Evolutionary conservation across 2,329 filamentous ascomycete species (phyloP).

Genomic region (Talaromyces sp.): DNA sequence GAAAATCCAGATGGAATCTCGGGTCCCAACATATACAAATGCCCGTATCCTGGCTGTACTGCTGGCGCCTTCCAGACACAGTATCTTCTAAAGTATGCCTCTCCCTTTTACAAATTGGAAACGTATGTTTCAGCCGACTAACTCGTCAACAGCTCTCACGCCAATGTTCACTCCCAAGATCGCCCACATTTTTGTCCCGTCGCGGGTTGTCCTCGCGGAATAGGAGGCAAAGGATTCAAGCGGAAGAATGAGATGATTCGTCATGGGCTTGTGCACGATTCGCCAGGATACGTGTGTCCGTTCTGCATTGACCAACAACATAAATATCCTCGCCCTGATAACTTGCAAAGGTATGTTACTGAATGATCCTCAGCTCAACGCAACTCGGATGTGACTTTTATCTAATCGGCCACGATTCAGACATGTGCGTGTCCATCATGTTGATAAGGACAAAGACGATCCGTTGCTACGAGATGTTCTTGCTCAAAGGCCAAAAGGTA

Average conservation of each 20-base stretch:
- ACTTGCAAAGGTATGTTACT: slow-evolving; percentile 74
- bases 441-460: slow-evolving; percentile 87
- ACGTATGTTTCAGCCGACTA: slow-evolving; percentile 12
- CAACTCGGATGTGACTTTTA: not conserved
- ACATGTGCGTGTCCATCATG: slow-evolving; percentile 88
- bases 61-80: slow-evolving; percentile 62
- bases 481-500: slow-evolving; percentile 78
- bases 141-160: slow-evolving; percentile 40
- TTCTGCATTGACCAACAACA: slow-evolving; percentile 94
- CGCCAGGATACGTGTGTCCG: slow-evolving; percentile 91
- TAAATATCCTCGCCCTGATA: slow-evolving; percentile 91
- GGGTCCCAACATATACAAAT: slow-evolving; percentile 46
- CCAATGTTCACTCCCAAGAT: slow-evolving; percentile 61
- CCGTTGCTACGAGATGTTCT: slow-evolving; percentile 76
- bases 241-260: slow-evolving; percentile 68
- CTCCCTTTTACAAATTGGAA: not conserved
- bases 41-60: slow-evolving; percentile 54
- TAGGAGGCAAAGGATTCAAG: slow-evolving; percentile 65
- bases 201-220: slow-evolving; percentile 54
- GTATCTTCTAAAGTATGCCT: slow-evolving; percentile 60
- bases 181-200: slow-evolving; percentile 64
- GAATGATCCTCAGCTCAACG: not conserved
- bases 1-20: slow-evolving; percentile 32
- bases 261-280: slow-evolving; percentile 87
- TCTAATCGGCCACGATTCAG: slow-evolving; percentile 45